Evolutionary conservation across 2,329 filamentous ascomycete genomes (phyloP).

Genomic region (Penicillium brevicompactum): DNA sequence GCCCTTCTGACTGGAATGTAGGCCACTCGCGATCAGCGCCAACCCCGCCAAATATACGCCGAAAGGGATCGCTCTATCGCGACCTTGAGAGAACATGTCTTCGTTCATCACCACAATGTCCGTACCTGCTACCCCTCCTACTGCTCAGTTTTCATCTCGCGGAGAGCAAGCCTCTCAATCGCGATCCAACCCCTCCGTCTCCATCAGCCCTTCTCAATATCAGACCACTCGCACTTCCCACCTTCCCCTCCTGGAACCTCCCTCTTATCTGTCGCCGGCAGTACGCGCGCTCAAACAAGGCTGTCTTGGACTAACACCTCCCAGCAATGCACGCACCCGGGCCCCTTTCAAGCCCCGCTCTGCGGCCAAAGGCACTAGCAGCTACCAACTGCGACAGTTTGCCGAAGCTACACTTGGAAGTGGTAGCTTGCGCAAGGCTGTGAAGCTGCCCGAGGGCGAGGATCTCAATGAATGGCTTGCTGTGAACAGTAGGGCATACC

Average conservation of each 20-base stretch:
- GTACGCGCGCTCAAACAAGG: constrained; percentile 41
- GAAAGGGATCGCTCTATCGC: constrained; percentile 1
- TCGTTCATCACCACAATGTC: constrained; percentile 83
- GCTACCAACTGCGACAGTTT: constrained; percentile 95
- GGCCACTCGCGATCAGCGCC: constrained; percentile 25
- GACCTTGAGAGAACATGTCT: constrained; percentile 56
- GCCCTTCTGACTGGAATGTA: constrained; percentile 27
- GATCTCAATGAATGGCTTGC: constrained; percentile 98
- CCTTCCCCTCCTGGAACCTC: constrained; percentile 31
- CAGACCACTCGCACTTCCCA: constrained; percentile 35
- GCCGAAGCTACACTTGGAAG: constrained; percentile 95
- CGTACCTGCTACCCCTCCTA: constrained; percentile 51
- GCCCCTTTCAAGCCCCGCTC: constrained; percentile 90
- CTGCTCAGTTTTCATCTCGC: constrained; percentile 33
- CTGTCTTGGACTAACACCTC: constrained; percentile 43
- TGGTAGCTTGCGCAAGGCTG: constrained; percentile 91
- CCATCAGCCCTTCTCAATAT: constrained; percentile 31
- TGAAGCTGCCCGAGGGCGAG: constrained; percentile 95
- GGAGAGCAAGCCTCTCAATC: constrained; percentile 25
- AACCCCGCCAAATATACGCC: constrained; percentile 20
- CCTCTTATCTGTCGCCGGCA: constrained; percentile 40
- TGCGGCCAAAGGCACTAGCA: constrained; percentile 80
- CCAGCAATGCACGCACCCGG: constrained; percentile 81
- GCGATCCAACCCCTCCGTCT: constrained; percentile 17
- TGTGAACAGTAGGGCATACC: constrained; percentile 74